These are phyloP conservation scores for Cymodocea nodosa DNA, from an alignment of 116 monocot species.

Conservation along the genomic window DNA sequence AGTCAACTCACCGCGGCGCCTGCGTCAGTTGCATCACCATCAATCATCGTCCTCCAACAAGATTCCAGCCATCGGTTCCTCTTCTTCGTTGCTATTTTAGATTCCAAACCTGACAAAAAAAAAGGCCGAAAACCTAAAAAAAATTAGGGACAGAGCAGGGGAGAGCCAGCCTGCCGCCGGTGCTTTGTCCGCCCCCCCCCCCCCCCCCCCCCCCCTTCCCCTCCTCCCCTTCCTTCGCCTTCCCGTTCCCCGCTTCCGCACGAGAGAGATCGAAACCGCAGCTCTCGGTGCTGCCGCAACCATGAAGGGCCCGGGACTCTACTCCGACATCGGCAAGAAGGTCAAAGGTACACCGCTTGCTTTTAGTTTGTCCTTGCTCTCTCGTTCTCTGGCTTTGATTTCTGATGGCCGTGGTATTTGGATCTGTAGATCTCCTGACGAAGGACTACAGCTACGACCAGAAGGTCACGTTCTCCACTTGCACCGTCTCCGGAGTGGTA, in stretches of 20 bases:
- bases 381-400: neutral
- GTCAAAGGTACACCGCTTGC: conserved; percentile 27
- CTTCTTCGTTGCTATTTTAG: no score
- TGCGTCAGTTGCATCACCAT: no score
- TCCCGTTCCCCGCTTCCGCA: neutral
- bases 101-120: no score
- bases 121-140: no score
- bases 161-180: no score
- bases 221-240: neutral
- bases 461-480: conserved; percentile 60
- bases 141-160: no score
- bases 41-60: no score
- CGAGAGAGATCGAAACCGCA: neutral
- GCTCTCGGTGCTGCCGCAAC: conserved; percentile 6
- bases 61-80: no score
- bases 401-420: conserved; percentile 2
- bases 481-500: conserved; percentile 64
- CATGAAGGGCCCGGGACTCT: conserved; percentile 68
- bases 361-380: neutral
- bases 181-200: no score
- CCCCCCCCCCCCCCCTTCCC: neutral
- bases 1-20: no score
- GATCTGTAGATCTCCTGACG: conserved; percentile 56
- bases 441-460: conserved; percentile 77
- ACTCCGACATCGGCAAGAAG: conserved; percentile 72